A percentile compares a stretch with the other conserved stretches of the same genome.
These are phyloP conservation scores for Xylariaceae sp. DNA, from an alignment of 2,329 filamentous ascomycete genomes.

Conservation along the genomic window DNA sequence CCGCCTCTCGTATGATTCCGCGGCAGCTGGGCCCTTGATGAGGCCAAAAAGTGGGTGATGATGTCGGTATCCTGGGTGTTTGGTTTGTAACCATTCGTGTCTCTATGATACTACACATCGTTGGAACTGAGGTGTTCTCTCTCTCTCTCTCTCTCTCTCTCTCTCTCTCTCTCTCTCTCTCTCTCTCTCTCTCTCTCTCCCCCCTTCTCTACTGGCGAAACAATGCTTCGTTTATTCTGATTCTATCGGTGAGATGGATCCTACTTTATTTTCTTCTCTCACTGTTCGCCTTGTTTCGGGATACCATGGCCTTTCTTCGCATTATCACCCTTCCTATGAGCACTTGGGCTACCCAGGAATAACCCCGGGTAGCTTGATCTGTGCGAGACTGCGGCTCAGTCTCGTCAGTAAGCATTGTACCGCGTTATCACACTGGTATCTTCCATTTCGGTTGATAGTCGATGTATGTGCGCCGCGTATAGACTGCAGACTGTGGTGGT, in stretches of 20 bases:
- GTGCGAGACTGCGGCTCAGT: background rate
- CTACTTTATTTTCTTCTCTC: too few species aligned
- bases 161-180: background rate
- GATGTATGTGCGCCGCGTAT: too few species aligned
- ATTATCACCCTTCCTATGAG: too few species aligned
- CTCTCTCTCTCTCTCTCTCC: background rate
- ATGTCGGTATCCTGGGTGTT: conserved; percentile 13
- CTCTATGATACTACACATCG: background rate
- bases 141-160: background rate
- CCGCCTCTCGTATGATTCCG: conserved; percentile 19
- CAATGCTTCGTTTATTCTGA: background rate
- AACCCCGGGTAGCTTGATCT: background rate
- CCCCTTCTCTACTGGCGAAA: background rate
- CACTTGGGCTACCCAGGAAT: background rate
- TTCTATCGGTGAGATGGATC: background rate
- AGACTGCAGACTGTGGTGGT: background rate
- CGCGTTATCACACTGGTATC: background rate
- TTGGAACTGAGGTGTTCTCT: background rate
- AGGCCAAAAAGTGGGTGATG: conserved; percentile 8
- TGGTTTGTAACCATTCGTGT: conserved; percentile 26
- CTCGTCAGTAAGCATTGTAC: background rate
- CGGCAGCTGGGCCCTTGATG: background rate
- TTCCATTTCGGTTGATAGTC: background rate
- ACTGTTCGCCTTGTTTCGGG: background rate
- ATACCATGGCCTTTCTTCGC: background rate